Conservation (phyloP, 108 stramenopile species). For the Schizochytrium sp. region DNA sequence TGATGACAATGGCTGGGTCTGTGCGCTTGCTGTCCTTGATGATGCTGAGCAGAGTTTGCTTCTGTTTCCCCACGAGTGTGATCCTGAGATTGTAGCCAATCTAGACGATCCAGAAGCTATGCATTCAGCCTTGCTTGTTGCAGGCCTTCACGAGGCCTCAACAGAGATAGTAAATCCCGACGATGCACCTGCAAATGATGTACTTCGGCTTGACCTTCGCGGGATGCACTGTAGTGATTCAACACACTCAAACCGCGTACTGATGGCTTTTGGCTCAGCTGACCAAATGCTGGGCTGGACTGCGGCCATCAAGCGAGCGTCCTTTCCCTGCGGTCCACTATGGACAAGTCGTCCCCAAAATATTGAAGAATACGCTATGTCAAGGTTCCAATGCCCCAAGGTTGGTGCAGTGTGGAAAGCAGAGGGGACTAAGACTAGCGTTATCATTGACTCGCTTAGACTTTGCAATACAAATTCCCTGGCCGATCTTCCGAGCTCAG, state of each 20-base stretch:
- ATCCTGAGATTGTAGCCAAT: not conserved
- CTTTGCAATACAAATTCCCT: slow-evolving; percentile 9
- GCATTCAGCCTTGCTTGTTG: not conserved
- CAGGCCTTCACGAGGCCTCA: slow-evolving; percentile 53
- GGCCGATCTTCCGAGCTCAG: not conserved
- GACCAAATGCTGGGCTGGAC: slow-evolving; percentile 12
- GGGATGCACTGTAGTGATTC: not conserved
- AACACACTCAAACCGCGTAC: not conserved
- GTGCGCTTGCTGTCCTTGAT: slow-evolving; percentile 3
- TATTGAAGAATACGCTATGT: slow-evolving; percentile 18
- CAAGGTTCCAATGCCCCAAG: not conserved
- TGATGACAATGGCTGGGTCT: not conserved
- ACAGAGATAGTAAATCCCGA: not conserved
- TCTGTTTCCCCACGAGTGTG: not conserved
- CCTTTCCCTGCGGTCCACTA: slow-evolving; percentile 26
- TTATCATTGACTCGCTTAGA: slow-evolving; percentile 37
- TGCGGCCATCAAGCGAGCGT: slow-evolving; percentile 23
- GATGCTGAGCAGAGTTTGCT: slow-evolving; percentile 48
- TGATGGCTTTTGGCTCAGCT: not conserved
- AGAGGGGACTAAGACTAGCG: slow-evolving; percentile 23
- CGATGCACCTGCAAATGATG: not conserved
- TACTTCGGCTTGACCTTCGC: not conserved
- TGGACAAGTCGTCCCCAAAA: slow-evolving; percentile 8
- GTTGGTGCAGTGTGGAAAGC: slow-evolving; percentile 36
- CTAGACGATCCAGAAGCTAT: not conserved